Base-by-base conservation (phyloP, 2,329 filamentous ascomycete species). In the Teratosphaeria epicoccoides region DNA sequence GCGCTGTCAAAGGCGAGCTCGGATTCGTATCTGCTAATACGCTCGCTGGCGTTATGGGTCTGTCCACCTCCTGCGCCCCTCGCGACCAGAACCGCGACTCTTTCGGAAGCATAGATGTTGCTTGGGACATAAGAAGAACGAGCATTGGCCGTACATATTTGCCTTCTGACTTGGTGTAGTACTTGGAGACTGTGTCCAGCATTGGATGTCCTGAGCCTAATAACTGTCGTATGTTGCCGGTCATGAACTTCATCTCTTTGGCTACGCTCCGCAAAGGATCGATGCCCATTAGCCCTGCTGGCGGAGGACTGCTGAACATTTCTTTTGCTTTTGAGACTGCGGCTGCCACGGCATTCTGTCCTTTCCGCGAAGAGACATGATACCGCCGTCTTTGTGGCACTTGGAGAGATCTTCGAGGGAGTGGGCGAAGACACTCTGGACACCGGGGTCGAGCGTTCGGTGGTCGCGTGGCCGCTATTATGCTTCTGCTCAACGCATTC, bases 111-210 rank as follows among this genome's bases (percentile, higher is more conserved):
- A 88, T 73, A n/a, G 88, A 82, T 1, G 91, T 96, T 4, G 93
- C 93, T 66, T 90, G 82, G 56, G 90, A 91, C 91, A 98, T 97
- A 63, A 98, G 82, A 56, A 98, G 80, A 25, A 98, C 90, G 55
- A 98, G 85, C 69, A 96, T 81, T 25, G 93, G 93, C 59, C 93
- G 84, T 61, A 98, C 84, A 71, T 97, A 93, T 74, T 98, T 98
- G 57, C 93, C 93, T 75, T 97, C 89, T 54, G 87, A 87, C 64
- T 91, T 87, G 22, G 93, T 95, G 70, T 98, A 98, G 76, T 98
- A 98, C 72, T 98, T 98, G 49, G 93, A 89, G 24, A 90, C 91
- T 43, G 88, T 90, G 66, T 97, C 93, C 54, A 98, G 79, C 45
- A 90, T 89, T 0, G 93, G 93, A 66, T 98, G 91, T 5, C 91